phyloP scores from a whole-genome alignment of 179 eudicot species.

The Patellifolia procumbens region DNA sequence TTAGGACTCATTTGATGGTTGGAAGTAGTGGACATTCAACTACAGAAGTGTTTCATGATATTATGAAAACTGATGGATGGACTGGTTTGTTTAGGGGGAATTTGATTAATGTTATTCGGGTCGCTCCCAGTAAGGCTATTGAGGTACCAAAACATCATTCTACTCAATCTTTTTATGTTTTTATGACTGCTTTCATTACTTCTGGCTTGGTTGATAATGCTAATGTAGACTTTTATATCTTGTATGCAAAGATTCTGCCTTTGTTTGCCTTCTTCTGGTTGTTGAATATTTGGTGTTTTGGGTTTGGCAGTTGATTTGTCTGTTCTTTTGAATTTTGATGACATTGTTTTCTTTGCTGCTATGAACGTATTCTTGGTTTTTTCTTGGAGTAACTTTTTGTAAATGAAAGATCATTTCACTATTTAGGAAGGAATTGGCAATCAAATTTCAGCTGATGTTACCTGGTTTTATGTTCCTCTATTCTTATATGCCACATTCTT shows the following conservation, averaged over 20 bases:
- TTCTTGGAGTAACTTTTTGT: neutral
- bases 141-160: conserved; percentile 53
- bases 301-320: neutral
- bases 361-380: neutral
- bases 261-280: conserved; percentile 7
- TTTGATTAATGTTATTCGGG: conserved; percentile 80
- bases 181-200: neutral
- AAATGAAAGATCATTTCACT: neutral
- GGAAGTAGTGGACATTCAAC: conserved; percentile 76
- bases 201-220: neutral
- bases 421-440: neutral
- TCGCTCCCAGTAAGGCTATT: conserved; percentile 94
- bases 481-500: neutral
- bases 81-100: conserved; percentile 79
- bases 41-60: conserved; percentile 63
- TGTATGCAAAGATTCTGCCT: neutral
- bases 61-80: conserved; percentile 88
- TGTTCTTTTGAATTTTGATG: neutral
- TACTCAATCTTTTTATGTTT: neutral
- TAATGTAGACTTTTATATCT: neutral
- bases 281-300: neutral
- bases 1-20: conserved; percentile 93
- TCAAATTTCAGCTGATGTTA: neutral
- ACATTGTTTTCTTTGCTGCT: neutral
- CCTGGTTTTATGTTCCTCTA: neutral